phyloP scores from a whole-genome alignment of 1,284 basidiomycete species.

The Cutaneotrichosporon daszewskae region DNA sequence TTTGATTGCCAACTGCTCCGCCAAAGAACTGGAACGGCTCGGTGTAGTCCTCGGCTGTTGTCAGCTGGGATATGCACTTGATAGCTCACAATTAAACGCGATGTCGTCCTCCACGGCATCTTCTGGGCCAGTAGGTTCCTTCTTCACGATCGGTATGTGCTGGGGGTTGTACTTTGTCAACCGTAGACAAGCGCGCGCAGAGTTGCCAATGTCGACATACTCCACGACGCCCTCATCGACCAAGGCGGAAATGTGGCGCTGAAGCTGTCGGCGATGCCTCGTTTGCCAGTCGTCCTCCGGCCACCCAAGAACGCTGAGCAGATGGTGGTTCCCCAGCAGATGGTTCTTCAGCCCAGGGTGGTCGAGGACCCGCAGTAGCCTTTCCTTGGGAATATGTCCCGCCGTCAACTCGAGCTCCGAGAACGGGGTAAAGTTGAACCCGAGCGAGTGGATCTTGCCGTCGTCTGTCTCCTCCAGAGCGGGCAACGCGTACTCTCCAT shows the following conservation, averaged over 20 bases:
- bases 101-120: too few species aligned
- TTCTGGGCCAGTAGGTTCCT: too few species aligned
- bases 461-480: not conserved
- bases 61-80: not conserved
- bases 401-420: slow-evolving; percentile 31
- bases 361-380: slow-evolving; percentile 34
- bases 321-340: slow-evolving; percentile 28
- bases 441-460: slow-evolving; percentile 15
- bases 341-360: slow-evolving; percentile 39
- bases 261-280: slow-evolving; percentile 27
- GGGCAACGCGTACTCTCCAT: not conserved
- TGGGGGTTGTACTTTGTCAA: slow-evolving; percentile 40
- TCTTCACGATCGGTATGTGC: too few species aligned
- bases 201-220: slow-evolving; percentile 28
- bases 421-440: slow-evolving; percentile 28
- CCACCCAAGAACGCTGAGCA: slow-evolving; percentile 21
- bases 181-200: slow-evolving; percentile 28
- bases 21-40: slow-evolving; percentile 13
- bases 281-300: slow-evolving; percentile 10
- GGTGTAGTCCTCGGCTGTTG: slow-evolving; percentile 12
- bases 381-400: slow-evolving; percentile 33
- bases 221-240: slow-evolving; percentile 31
- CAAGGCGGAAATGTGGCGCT: slow-evolving; percentile 25
- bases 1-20: slow-evolving; percentile 10
- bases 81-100: slow-evolving; percentile 1